A percentile compares a stretch with the other conserved stretches of the same genome.
Conservation (phyloP, 2,329 filamentous ascomycete species). For the Claviceps humidiphila region DNA sequence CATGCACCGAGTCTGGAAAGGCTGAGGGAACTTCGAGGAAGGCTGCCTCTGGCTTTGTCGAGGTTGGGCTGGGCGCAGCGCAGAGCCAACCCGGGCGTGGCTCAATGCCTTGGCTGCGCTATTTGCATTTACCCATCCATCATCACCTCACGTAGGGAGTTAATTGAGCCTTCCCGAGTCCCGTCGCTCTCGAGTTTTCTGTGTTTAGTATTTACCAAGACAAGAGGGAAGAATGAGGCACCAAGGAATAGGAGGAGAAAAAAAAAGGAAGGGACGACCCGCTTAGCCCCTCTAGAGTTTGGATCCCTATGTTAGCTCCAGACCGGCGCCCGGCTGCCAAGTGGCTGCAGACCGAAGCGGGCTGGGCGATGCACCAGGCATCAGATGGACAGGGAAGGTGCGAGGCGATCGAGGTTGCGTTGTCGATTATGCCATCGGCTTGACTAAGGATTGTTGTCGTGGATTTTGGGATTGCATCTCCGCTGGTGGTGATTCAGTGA, state of each 20-base stretch:
- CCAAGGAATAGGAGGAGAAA: not conserved
- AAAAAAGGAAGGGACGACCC: slow-evolving; percentile 3
- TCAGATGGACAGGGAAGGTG: not conserved
- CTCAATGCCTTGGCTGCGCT: not conserved
- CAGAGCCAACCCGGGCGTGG: not conserved
- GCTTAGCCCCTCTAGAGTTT: slow-evolving; percentile 2
- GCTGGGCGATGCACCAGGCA: not conserved
- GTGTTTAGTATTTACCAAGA: not conserved
- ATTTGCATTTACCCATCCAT: not conserved
- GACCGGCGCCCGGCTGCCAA: not conserved
- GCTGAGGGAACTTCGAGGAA: not conserved
- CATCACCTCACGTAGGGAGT: not conserved
- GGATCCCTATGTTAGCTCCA: slow-evolving; percentile 1
- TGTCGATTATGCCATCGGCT: not conserved
- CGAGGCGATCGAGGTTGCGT: not conserved
- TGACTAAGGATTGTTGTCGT: not conserved
- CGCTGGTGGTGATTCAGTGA: too few relatives aligned
- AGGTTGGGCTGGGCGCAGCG: not conserved
- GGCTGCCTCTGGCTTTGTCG: not conserved
- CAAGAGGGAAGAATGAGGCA: not conserved
- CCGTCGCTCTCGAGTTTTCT: not conserved
- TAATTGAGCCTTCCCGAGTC: not conserved
- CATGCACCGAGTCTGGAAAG: too few relatives aligned
- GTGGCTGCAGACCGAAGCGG: not conserved
- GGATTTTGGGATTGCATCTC: too few relatives aligned